Percentiles rank a stretch among this genome's conserved stretches.
Evolutionary conservation across 106 monocot genomes (phyloP).

Genomic region (Allium cepa): DNA sequence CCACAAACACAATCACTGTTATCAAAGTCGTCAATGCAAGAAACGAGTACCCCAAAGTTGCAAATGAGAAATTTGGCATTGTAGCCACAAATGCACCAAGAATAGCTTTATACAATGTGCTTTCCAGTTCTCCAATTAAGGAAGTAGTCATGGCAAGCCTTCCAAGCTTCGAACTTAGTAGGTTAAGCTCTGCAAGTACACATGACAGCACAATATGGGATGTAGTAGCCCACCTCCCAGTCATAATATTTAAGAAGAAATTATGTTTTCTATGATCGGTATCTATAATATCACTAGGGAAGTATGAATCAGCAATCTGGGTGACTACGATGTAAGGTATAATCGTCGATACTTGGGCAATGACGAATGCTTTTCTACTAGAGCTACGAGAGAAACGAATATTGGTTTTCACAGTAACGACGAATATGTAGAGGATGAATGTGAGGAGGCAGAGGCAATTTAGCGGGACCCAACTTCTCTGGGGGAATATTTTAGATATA

Average conservation of each 20-base stretch:
- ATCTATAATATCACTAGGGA: background rate
- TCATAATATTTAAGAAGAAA: background rate
- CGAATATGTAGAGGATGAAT: slow-evolving; percentile 30
- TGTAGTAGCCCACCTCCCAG: slow-evolving; percentile 21
- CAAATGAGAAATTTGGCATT: background rate
- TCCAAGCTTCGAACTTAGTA: slow-evolving; percentile 63
- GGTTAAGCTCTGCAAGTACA: slow-evolving; percentile 51
- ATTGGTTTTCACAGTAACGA: slow-evolving; percentile 42
- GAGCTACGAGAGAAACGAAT: slow-evolving; percentile 14
- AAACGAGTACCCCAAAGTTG: background rate
- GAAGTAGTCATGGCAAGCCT: slow-evolving; percentile 48
- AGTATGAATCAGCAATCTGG: background rate
- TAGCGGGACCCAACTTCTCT: background rate
- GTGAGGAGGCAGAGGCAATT: slow-evolving; percentile 3
- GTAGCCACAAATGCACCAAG: background rate
- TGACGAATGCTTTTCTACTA: slow-evolving; percentile 16
- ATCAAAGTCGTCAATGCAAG: background rate
- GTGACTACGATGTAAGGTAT: slow-evolving; percentile 8
- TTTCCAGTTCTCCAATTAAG: slow-evolving; percentile 30
- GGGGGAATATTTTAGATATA: background rate
- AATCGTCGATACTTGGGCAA: slow-evolving; percentile 10
- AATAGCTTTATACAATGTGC: slow-evolving; percentile 5
- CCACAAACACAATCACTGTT: slow-evolving; percentile 1
- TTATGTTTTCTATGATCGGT: background rate
- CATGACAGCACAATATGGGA: slow-evolving; percentile 35